phyloP scores from a whole-genome alignment of 2,329 filamentous ascomycete species.

The Xenosphaeropsis pyriputrescens region DNA sequence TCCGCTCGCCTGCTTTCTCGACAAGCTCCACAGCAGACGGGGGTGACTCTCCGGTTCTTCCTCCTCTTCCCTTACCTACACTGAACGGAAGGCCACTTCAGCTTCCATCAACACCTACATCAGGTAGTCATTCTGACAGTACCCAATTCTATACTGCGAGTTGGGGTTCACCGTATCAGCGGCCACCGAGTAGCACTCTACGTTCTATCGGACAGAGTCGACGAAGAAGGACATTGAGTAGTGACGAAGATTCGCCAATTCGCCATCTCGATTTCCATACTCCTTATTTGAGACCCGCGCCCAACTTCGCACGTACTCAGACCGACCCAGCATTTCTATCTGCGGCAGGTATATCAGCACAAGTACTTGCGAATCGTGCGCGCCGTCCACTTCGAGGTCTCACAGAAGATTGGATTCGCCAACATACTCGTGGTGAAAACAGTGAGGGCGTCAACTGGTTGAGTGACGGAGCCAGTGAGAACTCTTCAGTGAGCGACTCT shows the following conservation, averaged over 20 bases:
- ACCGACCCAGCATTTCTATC: constrained; percentile 22
- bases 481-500: constrained; percentile 59
- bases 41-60: constrained; percentile 41
- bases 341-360: constrained; percentile 25
- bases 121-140: constrained; percentile 20
- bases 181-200: constrained; percentile 36
- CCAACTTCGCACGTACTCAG: constrained; percentile 22
- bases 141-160: constrained; percentile 52
- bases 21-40: constrained; percentile 44
- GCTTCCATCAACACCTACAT: constrained; percentile 34
- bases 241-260: constrained; percentile 45
- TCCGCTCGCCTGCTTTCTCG: constrained; percentile 42
- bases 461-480: constrained; percentile 66
- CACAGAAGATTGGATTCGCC: constrained; percentile 76
- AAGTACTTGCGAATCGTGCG: constrained; percentile 48
- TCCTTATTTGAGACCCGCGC: constrained; percentile 43
- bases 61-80: constrained; percentile 41
- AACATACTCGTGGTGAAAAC: constrained; percentile 58
- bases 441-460: constrained; percentile 69
- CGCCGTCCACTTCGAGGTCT: constrained; percentile 45
- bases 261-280: constrained; percentile 47
- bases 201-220: constrained; percentile 7
- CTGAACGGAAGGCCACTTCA: constrained; percentile 39
- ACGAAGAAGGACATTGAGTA: constrained; percentile 37
- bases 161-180: constrained; percentile 85